Percentiles rank a stretch among this genome's conserved stretches.
These are phyloP conservation scores for Lipomyces spencermartinsiae DNA, from an alignment of 805 yeast species.

Conservation along the genomic window DNA sequence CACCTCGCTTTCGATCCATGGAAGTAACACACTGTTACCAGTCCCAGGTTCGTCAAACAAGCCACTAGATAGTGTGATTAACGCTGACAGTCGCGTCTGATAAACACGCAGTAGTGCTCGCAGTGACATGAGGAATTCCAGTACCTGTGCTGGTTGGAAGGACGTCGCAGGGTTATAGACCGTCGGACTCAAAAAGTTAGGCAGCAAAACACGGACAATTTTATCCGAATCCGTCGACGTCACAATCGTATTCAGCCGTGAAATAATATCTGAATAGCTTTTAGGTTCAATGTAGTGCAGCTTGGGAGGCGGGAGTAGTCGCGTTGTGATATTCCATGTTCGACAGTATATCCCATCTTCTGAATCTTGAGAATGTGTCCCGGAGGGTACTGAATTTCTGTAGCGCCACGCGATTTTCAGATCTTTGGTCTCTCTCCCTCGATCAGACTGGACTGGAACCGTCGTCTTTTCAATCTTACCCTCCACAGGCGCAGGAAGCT, in stretches of 20 bases:
- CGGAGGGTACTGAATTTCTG: background rate
- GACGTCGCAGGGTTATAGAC: conserved; percentile 12
- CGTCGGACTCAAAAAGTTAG: conserved; percentile 28
- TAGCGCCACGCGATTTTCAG: conserved; percentile 37
- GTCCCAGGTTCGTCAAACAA: conserved; percentile 37
- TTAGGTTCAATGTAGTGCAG: conserved; percentile 12
- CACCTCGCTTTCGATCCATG: conserved; percentile 61
- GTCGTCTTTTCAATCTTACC: conserved; percentile 30
- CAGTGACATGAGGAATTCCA: conserved; percentile 18
- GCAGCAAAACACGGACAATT: conserved; percentile 24
- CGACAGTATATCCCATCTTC: conserved; percentile 19
- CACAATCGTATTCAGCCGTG: background rate
- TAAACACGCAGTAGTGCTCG: conserved; percentile 22
- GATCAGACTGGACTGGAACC: background rate
- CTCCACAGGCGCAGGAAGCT: conserved; percentile 75
- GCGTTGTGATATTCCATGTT: conserved; percentile 22
- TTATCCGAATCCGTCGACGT: background rate
- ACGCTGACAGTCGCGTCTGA: conserved; percentile 10
- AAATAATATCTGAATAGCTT: background rate
- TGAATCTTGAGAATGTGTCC: background rate
- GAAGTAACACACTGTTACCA: conserved; percentile 48
- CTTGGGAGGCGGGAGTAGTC: conserved; percentile 20
- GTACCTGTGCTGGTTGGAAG: conserved; percentile 16
- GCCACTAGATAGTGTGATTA: conserved; percentile 26
- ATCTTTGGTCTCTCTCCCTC: conserved; percentile 2